Percentiles rank a stretch among this genome's conserved stretches.
These are phyloP conservation scores for Immersiella caudata DNA, from an alignment of 495 filamentous ascomycete species.

Conservation along the genomic window DNA sequence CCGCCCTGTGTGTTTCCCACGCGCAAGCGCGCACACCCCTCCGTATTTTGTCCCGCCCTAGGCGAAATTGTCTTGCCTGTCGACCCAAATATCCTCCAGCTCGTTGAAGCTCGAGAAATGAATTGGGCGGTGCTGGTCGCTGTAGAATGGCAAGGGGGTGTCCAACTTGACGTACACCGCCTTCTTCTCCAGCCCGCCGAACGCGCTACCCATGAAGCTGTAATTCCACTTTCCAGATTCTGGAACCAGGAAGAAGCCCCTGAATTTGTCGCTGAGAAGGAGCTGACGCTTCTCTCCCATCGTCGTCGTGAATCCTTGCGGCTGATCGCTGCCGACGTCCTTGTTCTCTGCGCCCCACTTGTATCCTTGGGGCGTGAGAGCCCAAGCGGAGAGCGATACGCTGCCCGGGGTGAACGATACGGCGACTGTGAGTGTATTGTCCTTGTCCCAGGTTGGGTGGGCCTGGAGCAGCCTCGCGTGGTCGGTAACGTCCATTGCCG, in stretches of 20 bases:
- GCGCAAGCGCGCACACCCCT: neutral
- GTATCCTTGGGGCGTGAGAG: slow-evolving; percentile 86
- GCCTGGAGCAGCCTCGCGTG: slow-evolving; percentile 85
- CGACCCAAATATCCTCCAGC: slow-evolving; percentile 87
- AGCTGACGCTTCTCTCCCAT: slow-evolving; percentile 97
- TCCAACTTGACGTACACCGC: slow-evolving; percentile 89
- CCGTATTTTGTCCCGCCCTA: slow-evolving; percentile 41
- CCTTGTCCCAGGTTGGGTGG: slow-evolving; percentile 87
- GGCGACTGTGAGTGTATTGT: slow-evolving; percentile 87
- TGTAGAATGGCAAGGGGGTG: slow-evolving; percentile 88
- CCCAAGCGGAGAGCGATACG: slow-evolving; percentile 91
- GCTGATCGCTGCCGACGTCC: slow-evolving; percentile 87
- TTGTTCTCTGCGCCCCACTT: slow-evolving; percentile 98
- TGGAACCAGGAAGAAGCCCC: slow-evolving; percentile 93
- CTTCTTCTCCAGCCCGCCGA: slow-evolving; percentile 86
- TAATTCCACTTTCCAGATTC: slow-evolving; percentile 96
- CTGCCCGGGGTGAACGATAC: slow-evolving; percentile 99
- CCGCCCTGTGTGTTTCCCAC: slow-evolving; percentile 4
- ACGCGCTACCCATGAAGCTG: slow-evolving; percentile 92
- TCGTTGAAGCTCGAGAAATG: slow-evolving; percentile 96
- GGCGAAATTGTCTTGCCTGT: slow-evolving; percentile 84
- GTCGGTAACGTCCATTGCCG: slow-evolving; percentile 88
- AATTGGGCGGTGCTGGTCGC: slow-evolving; percentile 85
- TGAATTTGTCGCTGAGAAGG: slow-evolving; percentile 85
- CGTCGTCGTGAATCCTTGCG: slow-evolving; percentile 85